These are phyloP conservation scores for Colletotrichum sp. DNA, from an alignment of 2,329 filamentous ascomycete genomes.

Conservation along the genomic window DNA sequence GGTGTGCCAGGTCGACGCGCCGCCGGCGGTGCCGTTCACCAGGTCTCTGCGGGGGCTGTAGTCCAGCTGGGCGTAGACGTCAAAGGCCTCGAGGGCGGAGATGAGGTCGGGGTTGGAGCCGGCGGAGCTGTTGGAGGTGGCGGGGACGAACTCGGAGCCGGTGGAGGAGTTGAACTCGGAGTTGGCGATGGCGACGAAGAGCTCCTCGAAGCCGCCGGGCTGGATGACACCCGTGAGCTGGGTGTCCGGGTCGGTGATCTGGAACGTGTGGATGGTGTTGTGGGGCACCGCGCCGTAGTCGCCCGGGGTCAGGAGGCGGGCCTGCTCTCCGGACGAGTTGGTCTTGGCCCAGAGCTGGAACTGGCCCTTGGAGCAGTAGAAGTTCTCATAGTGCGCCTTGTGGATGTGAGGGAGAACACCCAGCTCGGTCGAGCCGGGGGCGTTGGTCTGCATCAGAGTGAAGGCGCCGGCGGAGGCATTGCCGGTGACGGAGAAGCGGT, in stretches of 20 bases:
- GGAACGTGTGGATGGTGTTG: slow-evolving; percentile 53
- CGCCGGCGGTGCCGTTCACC: slow-evolving; percentile 44
- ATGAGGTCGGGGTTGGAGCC: slow-evolving; percentile 33
- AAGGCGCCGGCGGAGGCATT: slow-evolving; percentile 49
- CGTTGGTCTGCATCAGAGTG: slow-evolving; percentile 47
- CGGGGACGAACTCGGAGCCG: slow-evolving; percentile 26
- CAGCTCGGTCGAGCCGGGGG: slow-evolving; percentile 37
- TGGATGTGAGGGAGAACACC: slow-evolving; percentile 50
- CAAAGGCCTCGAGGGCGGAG: slow-evolving; percentile 40
- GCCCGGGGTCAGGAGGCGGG: slow-evolving; percentile 44
- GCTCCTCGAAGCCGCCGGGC: slow-evolving; percentile 53
- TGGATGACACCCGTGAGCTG: slow-evolving; percentile 50
- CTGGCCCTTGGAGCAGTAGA: slow-evolving; percentile 48
- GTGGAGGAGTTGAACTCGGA: slow-evolving; percentile 37
- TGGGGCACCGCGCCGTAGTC: slow-evolving; percentile 51
- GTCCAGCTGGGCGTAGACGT: slow-evolving; percentile 46
- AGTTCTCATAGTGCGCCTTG: slow-evolving; percentile 49
- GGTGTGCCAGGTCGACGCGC: slow-evolving; percentile 39
- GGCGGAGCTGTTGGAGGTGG: slow-evolving; percentile 2
- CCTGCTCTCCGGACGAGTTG: slow-evolving; percentile 35
- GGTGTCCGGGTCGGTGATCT: slow-evolving; percentile 51
- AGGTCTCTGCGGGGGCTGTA: slow-evolving; percentile 44
- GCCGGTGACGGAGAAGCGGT: slow-evolving; percentile 43
- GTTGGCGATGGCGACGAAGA: slow-evolving; percentile 42
- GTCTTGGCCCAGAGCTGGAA: slow-evolving; percentile 45